These are phyloP conservation scores for Saccharum spontaneum DNA, from an alignment of 176 grass and related monocot species.

Conservation along the genomic window DNA sequence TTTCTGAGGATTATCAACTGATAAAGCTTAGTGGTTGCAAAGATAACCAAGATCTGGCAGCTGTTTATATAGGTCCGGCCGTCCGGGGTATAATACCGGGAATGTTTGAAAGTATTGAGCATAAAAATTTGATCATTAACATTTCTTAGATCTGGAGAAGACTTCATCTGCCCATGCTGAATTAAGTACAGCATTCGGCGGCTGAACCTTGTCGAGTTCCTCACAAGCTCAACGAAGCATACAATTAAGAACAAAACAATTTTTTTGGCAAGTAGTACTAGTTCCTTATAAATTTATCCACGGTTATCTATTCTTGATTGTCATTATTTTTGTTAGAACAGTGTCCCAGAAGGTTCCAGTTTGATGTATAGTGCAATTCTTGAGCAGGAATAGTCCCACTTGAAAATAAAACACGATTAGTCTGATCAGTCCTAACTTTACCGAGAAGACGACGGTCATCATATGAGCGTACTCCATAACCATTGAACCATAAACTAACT, in stretches of 20 bases:
- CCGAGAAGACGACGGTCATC: neutral
- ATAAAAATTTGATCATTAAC: neutral
- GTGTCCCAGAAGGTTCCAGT: neutral
- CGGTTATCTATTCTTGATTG: neutral
- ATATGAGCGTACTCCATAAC: neutral
- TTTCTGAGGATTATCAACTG: neutral
- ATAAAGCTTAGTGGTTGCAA: neutral
- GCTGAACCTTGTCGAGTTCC: too few species aligned
- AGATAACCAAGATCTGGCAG: neutral
- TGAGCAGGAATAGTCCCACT: neutral
- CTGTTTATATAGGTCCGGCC: neutral
- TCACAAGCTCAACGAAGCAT: too few species aligned
- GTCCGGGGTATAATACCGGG: neutral
- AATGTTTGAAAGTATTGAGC: neutral
- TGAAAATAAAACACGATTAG: neutral
- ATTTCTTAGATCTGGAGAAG: neutral
- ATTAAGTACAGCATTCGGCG: too few species aligned
- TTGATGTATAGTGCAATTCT: neutral
- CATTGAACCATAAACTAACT: neutral
- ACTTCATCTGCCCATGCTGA: too few species aligned
- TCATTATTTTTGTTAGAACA: neutral
- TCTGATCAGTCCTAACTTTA: neutral
- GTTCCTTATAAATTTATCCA: neutral
- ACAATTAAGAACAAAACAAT: neutral
- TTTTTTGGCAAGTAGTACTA: conserved; percentile 15